phyloP scores from a whole-genome alignment of 331 rosid genomes.

The Rosa hybrid region DNA sequence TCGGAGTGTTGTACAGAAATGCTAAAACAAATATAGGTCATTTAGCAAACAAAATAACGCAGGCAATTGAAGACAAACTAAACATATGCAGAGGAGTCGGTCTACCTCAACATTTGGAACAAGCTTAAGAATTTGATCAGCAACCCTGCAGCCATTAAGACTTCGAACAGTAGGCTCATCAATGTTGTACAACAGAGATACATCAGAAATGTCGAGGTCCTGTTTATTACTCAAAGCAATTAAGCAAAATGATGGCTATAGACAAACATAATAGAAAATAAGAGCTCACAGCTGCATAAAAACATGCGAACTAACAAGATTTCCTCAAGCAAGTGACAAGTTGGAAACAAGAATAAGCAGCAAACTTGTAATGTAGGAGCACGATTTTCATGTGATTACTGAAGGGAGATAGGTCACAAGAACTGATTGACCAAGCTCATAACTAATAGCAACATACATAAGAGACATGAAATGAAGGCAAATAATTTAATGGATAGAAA shows the following conservation, averaged over 20 bases:
- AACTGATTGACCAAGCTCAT: not conserved
- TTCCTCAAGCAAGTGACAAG: not conserved
- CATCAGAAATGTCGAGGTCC: constrained; percentile 83
- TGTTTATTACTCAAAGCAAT: constrained; percentile 27
- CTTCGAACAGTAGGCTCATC: constrained; percentile 97
- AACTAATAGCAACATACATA: not conserved
- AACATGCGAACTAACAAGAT: not conserved
- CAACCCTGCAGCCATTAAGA: constrained; percentile 95
- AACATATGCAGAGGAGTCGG: constrained; percentile 4
- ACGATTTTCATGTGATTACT: not conserved
- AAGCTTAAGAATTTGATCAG: constrained; percentile 89
- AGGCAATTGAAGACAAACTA: not conserved
- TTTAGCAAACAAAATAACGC: not conserved
- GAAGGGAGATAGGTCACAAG: not conserved
- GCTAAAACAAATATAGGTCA: constrained; percentile 42
- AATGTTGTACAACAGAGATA: constrained; percentile 59
- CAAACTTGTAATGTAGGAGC: not conserved
- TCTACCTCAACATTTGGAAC: constrained; percentile 86
- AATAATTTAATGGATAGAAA: not conserved
- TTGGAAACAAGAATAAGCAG: not conserved
- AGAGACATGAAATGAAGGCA: not conserved
- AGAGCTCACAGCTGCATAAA: not conserved
- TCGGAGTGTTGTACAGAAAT: constrained; percentile 68
- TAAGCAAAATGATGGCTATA: not conserved
- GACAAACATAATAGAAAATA: not conserved